These are phyloP conservation scores for Paulownia fortunei DNA, from an alignment of 257 asterid species.

Conservation along the genomic window DNA sequence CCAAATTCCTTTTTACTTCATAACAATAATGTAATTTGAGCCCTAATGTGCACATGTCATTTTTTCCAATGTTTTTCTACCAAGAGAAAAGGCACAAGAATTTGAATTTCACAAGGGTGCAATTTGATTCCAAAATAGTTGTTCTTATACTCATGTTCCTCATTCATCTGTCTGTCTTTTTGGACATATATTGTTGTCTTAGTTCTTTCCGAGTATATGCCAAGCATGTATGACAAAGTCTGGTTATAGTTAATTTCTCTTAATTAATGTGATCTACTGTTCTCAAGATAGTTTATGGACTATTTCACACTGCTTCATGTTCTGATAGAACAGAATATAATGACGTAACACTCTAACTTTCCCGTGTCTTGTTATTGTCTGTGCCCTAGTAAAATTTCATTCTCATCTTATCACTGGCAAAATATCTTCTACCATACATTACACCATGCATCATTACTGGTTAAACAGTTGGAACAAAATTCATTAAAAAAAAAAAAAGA, in stretches of 20 bases:
- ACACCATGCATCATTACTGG: conserved; percentile 22
- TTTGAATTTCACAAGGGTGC: conserved; percentile 30
- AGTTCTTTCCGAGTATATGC: conserved; percentile 46
- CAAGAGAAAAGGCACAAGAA: conserved; percentile 10
- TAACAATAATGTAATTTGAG: background rate
- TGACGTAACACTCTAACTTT: conserved; percentile 33
- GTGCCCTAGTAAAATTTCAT: conserved; percentile 34
- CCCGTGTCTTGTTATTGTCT: conserved; percentile 40
- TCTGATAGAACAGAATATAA: conserved; percentile 34
- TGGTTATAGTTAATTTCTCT: conserved; percentile 1
- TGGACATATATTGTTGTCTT: conserved; percentile 51
- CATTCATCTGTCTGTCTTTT: conserved; percentile 37
- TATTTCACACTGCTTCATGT: conserved; percentile 30
- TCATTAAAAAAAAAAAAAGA: background rate
- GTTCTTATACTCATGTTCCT: conserved; percentile 35
- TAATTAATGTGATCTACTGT: conserved; percentile 14
- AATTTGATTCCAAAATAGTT: conserved; percentile 43
- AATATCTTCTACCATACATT: background rate
- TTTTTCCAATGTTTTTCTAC: conserved; percentile 3
- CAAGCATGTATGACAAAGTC: conserved; percentile 49
- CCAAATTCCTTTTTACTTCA: conserved; percentile 24
- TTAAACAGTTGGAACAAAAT: conserved; percentile 5
- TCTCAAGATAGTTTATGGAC: conserved; percentile 15
- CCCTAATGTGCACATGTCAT: background rate
- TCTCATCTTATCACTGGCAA: conserved; percentile 9